These are phyloP conservation scores for Drechslerella dactyloides DNA, from an alignment of 2,329 filamentous ascomycete genomes.

Conservation along the genomic window DNA sequence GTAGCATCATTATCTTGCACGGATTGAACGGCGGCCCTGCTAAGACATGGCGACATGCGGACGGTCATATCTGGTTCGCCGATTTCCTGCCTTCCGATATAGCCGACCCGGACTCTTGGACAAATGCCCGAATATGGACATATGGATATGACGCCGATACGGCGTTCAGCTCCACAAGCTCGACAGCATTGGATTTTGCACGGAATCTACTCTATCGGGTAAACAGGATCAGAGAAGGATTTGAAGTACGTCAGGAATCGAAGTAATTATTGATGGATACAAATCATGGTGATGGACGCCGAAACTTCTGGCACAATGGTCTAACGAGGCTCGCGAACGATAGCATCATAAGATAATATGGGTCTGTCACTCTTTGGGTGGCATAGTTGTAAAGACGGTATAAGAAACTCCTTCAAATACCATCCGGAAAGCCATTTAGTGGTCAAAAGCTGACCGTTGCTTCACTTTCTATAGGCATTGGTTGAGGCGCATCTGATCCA, in stretches of 20 bases:
- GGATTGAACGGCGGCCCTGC: slow-evolving; percentile 44
- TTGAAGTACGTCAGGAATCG: slow-evolving; percentile 22
- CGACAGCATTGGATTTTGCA: slow-evolving; percentile 35
- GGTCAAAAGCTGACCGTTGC: background rate
- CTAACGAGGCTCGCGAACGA: background rate
- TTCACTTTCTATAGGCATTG: slow-evolving; percentile 13
- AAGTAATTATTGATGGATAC: background rate
- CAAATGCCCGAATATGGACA: slow-evolving; percentile 48
- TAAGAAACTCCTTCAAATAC: background rate
- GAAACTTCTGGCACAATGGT: background rate
- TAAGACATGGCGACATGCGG: slow-evolving; percentile 41
- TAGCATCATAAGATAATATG: slow-evolving; percentile 48
- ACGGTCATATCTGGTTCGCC: slow-evolving; percentile 48
- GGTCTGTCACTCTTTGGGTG: slow-evolving; percentile 43
- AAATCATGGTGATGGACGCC: background rate
- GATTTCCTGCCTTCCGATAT: slow-evolving; percentile 39
- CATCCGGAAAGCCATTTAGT: too few relatives aligned
- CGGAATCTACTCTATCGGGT: slow-evolving; percentile 36
- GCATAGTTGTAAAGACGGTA: slow-evolving; percentile 48
- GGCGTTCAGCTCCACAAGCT: slow-evolving; percentile 35
- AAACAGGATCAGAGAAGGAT: slow-evolving; percentile 42
- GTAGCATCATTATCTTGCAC: slow-evolving; percentile 47
- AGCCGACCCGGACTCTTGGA: slow-evolving; percentile 45
- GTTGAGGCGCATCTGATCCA: slow-evolving; percentile 45
- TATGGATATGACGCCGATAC: slow-evolving; percentile 47